Conservation (phyloP, 805 yeast species). For the Starmerella potacharoeniae region DNA sequence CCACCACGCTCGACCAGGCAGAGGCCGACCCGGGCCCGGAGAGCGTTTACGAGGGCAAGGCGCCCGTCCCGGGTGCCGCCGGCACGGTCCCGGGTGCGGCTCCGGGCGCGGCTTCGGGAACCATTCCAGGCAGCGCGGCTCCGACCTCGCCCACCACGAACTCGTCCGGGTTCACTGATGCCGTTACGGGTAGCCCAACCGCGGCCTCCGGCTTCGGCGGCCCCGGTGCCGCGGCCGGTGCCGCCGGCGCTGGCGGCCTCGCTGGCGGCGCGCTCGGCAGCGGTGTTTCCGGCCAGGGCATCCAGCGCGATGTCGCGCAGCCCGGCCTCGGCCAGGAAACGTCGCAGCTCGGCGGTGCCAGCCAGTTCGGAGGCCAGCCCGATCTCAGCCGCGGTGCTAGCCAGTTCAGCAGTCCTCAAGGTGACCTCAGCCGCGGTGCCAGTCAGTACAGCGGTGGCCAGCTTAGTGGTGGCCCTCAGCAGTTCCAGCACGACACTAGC, state of each 20-base stretch:
- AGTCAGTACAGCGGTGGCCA: too few relatives aligned
- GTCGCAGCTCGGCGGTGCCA: too few relatives aligned
- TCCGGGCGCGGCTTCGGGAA: neutral
- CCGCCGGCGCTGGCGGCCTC: neutral
- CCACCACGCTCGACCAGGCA: neutral
- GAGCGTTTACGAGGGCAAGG: neutral
- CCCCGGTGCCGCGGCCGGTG: neutral
- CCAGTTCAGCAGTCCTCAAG: too few relatives aligned
- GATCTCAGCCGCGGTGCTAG: too few relatives aligned
- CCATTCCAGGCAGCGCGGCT: neutral
- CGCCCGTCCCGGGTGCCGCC: neutral
- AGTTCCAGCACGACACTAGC: too few relatives aligned
- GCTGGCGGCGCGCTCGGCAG: neutral
- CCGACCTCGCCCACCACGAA: neutral
- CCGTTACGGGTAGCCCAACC: neutral
- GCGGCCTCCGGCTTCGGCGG: neutral
- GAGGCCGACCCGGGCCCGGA: constrained; percentile 10
- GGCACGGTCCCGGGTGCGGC: neutral
- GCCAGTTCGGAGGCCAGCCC: too few relatives aligned
- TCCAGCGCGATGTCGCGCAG: too few relatives aligned
- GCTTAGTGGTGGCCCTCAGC: too few relatives aligned
- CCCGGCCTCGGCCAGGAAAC: neutral
- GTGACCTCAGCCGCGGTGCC: too few relatives aligned
- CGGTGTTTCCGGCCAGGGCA: too few relatives aligned
- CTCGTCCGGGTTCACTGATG: neutral